Evolutionary conservation across 176 grass and related monocot species (phyloP).

Genomic region (Areca catechu): DNA sequence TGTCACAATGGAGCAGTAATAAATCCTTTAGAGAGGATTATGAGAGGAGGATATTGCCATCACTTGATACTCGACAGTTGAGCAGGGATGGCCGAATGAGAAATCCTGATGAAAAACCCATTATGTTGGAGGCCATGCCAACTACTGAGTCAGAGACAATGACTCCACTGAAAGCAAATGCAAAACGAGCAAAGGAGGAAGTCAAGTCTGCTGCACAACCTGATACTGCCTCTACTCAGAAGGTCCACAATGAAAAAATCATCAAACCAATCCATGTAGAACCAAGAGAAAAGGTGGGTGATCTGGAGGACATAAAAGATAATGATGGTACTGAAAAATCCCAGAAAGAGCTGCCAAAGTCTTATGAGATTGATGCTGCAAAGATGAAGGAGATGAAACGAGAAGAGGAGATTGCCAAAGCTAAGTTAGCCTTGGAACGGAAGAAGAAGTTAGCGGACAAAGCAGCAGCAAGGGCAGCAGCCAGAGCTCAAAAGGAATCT

Average conservation of each 20-base stretch:
- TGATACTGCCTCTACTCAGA: slow-evolving; percentile 27
- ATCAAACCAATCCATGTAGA: slow-evolving; percentile 32
- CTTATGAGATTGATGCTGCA: slow-evolving; percentile 46
- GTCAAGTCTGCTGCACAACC: slow-evolving; percentile 17
- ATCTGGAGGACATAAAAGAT: slow-evolving; percentile 8
- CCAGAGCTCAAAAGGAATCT: slow-evolving; percentile 64
- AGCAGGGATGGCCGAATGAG: slow-evolving; percentile 79
- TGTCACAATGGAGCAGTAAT: slow-evolving; percentile 58
- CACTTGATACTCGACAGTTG: slow-evolving; percentile 54
- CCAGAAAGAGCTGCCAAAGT: slow-evolving; percentile 43
- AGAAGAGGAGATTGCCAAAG: slow-evolving; percentile 88
- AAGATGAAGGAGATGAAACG: slow-evolving; percentile 87
- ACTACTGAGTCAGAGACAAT: slow-evolving; percentile 27
- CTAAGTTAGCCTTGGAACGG: slow-evolving; percentile 68
- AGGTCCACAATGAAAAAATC: slow-evolving; percentile 30
- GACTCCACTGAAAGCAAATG: slow-evolving; percentile 28
- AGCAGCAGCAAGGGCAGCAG: slow-evolving; percentile 56
- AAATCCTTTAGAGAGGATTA: slow-evolving; percentile 86
- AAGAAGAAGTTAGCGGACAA: slow-evolving; percentile 94
- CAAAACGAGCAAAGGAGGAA: slow-evolving; percentile 36
- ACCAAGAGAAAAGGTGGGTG: slow-evolving; percentile 24
- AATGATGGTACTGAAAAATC: slow-evolving; percentile 24
- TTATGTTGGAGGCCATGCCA: slow-evolving; percentile 32
- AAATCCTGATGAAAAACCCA: slow-evolving; percentile 87
- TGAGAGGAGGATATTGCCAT: slow-evolving; percentile 68